Percentiles rank a stretch among this genome's conserved stretches.
These are phyloP conservation scores for Akanthomyces muscarius DNA, from an alignment of 2,329 filamentous ascomycete species.

Conservation along the genomic window DNA sequence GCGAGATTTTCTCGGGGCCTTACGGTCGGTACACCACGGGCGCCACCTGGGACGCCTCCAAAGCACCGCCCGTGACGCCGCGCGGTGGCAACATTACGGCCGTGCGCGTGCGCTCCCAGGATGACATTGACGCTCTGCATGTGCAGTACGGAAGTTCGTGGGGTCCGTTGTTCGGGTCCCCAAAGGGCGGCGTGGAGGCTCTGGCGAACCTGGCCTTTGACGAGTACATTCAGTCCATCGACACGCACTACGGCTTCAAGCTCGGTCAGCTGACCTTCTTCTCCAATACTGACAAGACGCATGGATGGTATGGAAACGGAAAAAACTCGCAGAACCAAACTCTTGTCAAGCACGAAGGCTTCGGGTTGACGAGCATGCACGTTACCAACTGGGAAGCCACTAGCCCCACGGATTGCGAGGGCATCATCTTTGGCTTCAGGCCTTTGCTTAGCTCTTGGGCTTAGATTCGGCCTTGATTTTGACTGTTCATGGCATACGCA, in stretches of 20 bases:
- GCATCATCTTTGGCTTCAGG: conserved; percentile 7
- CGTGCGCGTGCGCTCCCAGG: neutral
- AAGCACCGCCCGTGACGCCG: neutral
- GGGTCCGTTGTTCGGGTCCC: neutral
- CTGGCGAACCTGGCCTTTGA: neutral
- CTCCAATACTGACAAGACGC: neutral
- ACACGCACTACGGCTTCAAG: neutral
- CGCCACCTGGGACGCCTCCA: neutral
- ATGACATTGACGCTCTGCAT: neutral
- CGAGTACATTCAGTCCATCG: neutral
- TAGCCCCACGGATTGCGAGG: neutral
- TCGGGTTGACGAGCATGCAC: neutral
- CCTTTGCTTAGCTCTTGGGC: neutral
- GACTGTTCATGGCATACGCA: too few species aligned
- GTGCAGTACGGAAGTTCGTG: neutral
- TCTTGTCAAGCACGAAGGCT: neutral
- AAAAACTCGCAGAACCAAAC: neutral
- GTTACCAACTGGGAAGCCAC: neutral
- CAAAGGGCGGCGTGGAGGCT: neutral
- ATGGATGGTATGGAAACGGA: neutral
- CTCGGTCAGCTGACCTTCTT: neutral
- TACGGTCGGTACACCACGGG: neutral
- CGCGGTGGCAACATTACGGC: neutral
- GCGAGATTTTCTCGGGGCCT: conserved; percentile 9
- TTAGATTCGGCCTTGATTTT: too few species aligned